A percentile compares a stretch with the other conserved stretches of the same genome.
Evolutionary conservation across 192 early-diverging fungal species (phyloP).

Genomic region (Umbelopsis isabellina): DNA sequence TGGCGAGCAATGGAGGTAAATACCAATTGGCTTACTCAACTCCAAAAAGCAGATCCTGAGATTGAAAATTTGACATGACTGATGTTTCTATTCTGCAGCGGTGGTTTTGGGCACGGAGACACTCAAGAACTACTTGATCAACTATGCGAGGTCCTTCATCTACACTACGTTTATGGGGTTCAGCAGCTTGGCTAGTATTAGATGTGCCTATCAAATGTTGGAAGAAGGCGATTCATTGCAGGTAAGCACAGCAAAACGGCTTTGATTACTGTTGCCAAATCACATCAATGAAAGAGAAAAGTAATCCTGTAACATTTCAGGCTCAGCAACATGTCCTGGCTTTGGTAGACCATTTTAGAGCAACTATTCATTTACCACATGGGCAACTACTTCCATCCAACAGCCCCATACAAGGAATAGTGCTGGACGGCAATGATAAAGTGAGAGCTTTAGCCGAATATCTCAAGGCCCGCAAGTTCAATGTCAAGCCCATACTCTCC

Average conservation of each 20-base stretch:
- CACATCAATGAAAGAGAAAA: background rate
- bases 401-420: conserved; percentile 79
- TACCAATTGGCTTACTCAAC: background rate
- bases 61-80: background rate
- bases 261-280: background rate
- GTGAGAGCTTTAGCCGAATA: conserved; percentile 47
- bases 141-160: conserved; percentile 81
- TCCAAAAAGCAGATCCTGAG: background rate
- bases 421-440: conserved; percentile 67
- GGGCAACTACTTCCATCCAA: conserved; percentile 63
- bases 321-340: conserved; percentile 45
- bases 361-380: conserved; percentile 46
- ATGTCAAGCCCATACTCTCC: conserved; percentile 76
- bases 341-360: conserved; percentile 59
- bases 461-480: conserved; percentile 57
- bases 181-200: conserved; percentile 67
- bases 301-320: conserved; percentile 32
- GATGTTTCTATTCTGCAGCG: conserved; percentile 44
- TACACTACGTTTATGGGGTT: conserved; percentile 79
- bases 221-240: conserved; percentile 50
- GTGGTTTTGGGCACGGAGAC: conserved; percentile 65
- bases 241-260: conserved; percentile 38
- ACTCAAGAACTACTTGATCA: conserved; percentile 73
- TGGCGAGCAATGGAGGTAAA: conserved; percentile 78
- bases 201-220: conserved; percentile 67